These are phyloP conservation scores for Myriosclerotinia curreyana DNA, from an alignment of 2,329 filamentous ascomycete species.

Conservation along the genomic window DNA sequence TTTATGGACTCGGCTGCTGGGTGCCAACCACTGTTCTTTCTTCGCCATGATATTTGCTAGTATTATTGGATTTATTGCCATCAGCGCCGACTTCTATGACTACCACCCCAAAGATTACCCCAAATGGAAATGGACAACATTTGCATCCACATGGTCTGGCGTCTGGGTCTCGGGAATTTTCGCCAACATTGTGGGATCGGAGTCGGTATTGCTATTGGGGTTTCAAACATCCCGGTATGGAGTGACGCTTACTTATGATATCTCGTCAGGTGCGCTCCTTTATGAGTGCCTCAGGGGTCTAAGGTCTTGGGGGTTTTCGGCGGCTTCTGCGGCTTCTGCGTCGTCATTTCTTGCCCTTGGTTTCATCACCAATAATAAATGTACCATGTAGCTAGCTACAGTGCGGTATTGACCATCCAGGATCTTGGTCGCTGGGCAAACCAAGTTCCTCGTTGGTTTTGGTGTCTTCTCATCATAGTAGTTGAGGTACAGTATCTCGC, in stretches of 20 bases:
- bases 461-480: conserved; percentile 26
- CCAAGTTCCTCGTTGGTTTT: conserved; percentile 57
- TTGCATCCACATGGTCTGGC: conserved; percentile 25
- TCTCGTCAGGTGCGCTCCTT: conserved; percentile 24
- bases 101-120: conserved; percentile 34
- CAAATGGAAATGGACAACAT: conserved; percentile 31
- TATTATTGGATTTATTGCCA: conserved; percentile 25
- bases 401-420: conserved; percentile 62
- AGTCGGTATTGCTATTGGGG: conserved; percentile 26
- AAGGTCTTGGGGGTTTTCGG: no score
- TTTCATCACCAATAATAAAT: conserved; percentile 61
- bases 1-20: conserved; percentile 57
- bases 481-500: conserved; percentile 21
- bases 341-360: conserved; percentile 63
- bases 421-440: conserved; percentile 57
- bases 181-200: conserved; percentile 25
- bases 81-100: conserved; percentile 29
- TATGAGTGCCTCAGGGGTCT: conserved; percentile 43
- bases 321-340: conserved; percentile 62
- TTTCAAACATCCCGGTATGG: conserved; percentile 24
- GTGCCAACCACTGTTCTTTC: conserved; percentile 55
- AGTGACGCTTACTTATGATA: conserved; percentile 24
- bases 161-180: conserved; percentile 24
- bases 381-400: conserved; percentile 61
- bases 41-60: conserved; percentile 43